phyloP scores from a whole-genome alignment of 176 grass and related monocot genomes.

The Poa annua region DNA sequence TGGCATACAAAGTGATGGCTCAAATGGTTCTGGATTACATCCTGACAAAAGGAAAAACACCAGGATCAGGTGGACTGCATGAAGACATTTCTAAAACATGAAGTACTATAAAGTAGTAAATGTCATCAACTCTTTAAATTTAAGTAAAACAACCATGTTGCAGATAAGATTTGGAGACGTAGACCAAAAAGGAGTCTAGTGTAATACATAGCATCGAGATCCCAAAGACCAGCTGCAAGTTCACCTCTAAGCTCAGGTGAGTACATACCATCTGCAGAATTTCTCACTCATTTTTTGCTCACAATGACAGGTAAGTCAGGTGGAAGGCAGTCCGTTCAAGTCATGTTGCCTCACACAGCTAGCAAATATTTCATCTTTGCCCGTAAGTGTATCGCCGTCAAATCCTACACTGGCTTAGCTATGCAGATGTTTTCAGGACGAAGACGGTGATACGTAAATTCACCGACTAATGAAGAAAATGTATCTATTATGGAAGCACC shows the following conservation, averaged over 20 bases:
- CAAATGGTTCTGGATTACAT: slow-evolving; percentile 94
- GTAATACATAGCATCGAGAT: slow-evolving; percentile 93
- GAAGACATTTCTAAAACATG: slow-evolving; percentile 26
- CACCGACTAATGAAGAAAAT: no score
- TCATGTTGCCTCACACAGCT: no score
- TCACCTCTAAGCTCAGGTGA: slow-evolving; percentile 88
- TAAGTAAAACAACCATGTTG: neutral
- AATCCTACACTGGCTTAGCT: no score
- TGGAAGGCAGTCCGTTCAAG: no score
- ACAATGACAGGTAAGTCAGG: no score
- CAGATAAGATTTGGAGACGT: slow-evolving; percentile 27
- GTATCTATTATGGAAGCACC: no score
- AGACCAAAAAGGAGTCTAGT: slow-evolving; percentile 88
- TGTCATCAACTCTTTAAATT: neutral
- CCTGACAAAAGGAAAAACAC: slow-evolving; percentile 52
- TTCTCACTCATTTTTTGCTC: no score
- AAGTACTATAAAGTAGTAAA: slow-evolving; percentile 41
- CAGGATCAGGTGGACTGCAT: slow-evolving; percentile 27
- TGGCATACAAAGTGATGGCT: slow-evolving; percentile 77
- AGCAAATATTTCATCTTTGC: no score
- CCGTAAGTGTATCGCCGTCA: no score
- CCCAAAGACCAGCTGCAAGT: slow-evolving; percentile 83
- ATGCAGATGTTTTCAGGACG: no score
- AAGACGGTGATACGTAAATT: no score
- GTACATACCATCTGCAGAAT: slow-evolving; percentile 71